Evolutionary conservation across 495 filamentous ascomycete genomes (phyloP).

Genomic region (Physcia stellaris): DNA sequence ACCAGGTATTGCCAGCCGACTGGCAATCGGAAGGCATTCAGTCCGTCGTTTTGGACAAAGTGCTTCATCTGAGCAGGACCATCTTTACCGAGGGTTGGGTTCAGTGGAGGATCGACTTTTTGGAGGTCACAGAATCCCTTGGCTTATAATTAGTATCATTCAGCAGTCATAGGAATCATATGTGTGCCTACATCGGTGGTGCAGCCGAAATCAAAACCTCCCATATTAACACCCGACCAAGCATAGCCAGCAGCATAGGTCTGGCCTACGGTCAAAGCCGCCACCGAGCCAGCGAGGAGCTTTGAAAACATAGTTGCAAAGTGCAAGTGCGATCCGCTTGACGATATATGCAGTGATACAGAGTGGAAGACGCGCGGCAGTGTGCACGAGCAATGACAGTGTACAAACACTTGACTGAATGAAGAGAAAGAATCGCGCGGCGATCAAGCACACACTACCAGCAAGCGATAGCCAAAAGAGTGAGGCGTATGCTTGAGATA

Average conservation of each 20-base stretch:
- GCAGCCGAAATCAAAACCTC: slow-evolving; percentile 24
- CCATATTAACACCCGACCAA: slow-evolving; percentile 28
- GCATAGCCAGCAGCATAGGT: slow-evolving; percentile 13
- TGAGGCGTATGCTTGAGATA: no score
- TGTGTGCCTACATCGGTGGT: slow-evolving; percentile 7
- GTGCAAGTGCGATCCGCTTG: no score
- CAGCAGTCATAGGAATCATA: background rate
- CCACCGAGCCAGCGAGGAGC: no score
- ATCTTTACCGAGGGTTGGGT: slow-evolving; percentile 8
- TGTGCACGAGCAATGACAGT: no score
- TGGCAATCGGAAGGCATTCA: slow-evolving; percentile 45
- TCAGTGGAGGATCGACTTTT: slow-evolving; percentile 8
- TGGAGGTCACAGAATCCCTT: background rate
- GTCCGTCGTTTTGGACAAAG: slow-evolving; percentile 33
- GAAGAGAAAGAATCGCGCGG: no score
- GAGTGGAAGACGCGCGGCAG: no score
- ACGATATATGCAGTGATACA: no score
- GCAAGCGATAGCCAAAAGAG: no score
- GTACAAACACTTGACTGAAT: no score
- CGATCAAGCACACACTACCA: no score
- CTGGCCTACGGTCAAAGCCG: slow-evolving; percentile 7
- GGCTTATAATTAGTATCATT: background rate
- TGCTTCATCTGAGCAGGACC: slow-evolving; percentile 40
- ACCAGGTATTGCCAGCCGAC: slow-evolving; percentile 43
- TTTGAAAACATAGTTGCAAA: no score